Base-by-base conservation (phyloP, 2,329 filamentous ascomycete species). In the Fusarium ambrosium region DNA sequence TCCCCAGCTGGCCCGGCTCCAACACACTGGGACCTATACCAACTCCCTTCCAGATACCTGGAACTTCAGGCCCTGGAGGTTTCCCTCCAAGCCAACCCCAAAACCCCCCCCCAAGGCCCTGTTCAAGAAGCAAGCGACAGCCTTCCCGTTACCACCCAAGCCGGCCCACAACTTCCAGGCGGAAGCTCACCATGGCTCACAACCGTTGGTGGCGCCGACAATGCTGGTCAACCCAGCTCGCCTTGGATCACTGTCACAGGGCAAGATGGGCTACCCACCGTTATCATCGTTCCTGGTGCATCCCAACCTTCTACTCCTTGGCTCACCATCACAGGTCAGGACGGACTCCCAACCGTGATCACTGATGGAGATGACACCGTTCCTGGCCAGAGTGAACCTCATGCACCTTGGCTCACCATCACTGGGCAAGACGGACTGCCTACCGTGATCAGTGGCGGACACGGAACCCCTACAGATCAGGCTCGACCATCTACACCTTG, bases 191-290 rank as follows among this genome's bases (percentile, higher is more conserved):
- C 75, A n/a, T 71, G 67, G 67, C 36, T 62, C 14, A 76, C 77
- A 22, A 68, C 70, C 32, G 24, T 48, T 20, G 70, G 69, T 29
- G 74, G 61, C 2, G 68, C 45, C 36, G 56, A 59, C 36, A 62
- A 62, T 51, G 69, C 45, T 53, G 69, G 53, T 20, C 68, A 71
- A 22, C 29, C 51, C 6, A 53, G 77, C 16, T 37, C 65, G 36
- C 66, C 75, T 48, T 73, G 61, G 45, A 51, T 79, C 37, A 73
- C 72, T 32, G 60, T 70, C 22, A 71, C 66, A 11, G 74, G 74
- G 9, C 18, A 63, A 11, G 74, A 76, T 64, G 79, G 79, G 4
- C 72, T 75, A 9, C 76, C 76, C n/a, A 80, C 79, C 16, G 68
- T 78, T n/a, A 22, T 79, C 22, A 69, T 53, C 41, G 71, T 53